Evolutionary conservation across 192 early-diverging fungal species (phyloP).

Genomic region (Coemansia brasiliensis): DNA sequence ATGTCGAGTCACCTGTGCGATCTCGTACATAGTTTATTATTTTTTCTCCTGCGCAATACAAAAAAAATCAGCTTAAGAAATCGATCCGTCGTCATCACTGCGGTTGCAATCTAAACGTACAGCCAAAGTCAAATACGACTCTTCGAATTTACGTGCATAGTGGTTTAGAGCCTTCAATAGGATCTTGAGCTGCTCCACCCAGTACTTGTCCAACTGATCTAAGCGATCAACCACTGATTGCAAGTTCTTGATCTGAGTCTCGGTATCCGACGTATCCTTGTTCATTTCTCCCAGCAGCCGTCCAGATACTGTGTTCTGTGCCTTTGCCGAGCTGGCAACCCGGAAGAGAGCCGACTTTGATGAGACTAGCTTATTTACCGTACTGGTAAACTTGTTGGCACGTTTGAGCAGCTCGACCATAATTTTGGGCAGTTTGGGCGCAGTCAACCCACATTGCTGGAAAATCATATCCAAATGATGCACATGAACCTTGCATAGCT

Average conservation of each 20-base stretch:
- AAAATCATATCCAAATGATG: conserved; percentile 86
- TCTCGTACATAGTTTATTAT: conserved; percentile 3
- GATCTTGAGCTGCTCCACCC: conserved; percentile 64
- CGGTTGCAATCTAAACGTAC: conserved; percentile 45
- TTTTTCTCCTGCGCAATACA: not conserved
- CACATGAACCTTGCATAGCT: conserved; percentile 75
- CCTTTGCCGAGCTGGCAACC: conserved; percentile 26
- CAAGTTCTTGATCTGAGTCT: conserved; percentile 35
- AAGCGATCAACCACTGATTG: conserved; percentile 44
- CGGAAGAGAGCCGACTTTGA: conserved; percentile 27
- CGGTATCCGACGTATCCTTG: conserved; percentile 11
- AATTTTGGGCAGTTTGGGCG: conserved; percentile 78
- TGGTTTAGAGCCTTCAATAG: conserved; percentile 79
- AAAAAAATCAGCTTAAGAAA: not conserved
- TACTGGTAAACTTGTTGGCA: conserved; percentile 29
- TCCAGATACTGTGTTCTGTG: conserved; percentile 29
- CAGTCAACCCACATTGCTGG: conserved; percentile 88
- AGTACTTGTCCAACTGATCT: conserved; percentile 54
- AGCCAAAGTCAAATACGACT: conserved; percentile 64
- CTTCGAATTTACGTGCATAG: conserved; percentile 79
- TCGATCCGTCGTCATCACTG: conserved; percentile 5
- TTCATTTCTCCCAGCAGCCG: conserved; percentile 20
- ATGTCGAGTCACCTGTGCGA: conserved; percentile 18
- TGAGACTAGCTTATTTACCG: conserved; percentile 20
- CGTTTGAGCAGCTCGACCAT: conserved; percentile 39